Evolutionary conservation across 176 grass and related monocot genomes (phyloP).

Genomic region (Eremochloa ophiuroides): DNA sequence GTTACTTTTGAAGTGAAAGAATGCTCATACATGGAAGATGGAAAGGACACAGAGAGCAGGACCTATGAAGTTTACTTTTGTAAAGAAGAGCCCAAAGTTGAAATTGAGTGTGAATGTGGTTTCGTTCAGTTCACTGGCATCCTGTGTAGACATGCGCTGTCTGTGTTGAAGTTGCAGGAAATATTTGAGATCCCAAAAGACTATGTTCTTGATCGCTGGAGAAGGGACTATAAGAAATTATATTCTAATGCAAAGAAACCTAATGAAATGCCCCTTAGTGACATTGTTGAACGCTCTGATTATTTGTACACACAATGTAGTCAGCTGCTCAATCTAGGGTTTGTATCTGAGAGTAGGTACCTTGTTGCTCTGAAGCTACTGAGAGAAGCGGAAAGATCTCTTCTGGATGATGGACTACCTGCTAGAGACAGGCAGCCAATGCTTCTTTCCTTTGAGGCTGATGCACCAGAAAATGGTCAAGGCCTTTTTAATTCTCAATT

Average conservation of each 20-base stretch:
- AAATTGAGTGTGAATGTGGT: slow-evolving; percentile 78
- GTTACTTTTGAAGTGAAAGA: slow-evolving; percentile 87
- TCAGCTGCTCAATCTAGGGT: slow-evolving; percentile 70
- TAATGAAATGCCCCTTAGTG: slow-evolving; percentile 38
- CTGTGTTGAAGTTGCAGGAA: slow-evolving; percentile 88
- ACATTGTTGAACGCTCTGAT: slow-evolving; percentile 42
- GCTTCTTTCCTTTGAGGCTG: slow-evolving; percentile 75
- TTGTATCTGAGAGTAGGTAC: slow-evolving; percentile 81
- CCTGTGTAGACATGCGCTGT: slow-evolving; percentile 84
- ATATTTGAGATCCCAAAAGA: slow-evolving; percentile 75
- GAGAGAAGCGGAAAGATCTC: slow-evolving; percentile 66
- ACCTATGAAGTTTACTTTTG: slow-evolving; percentile 74
- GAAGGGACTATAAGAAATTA: slow-evolving; percentile 80
- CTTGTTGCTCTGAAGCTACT: slow-evolving; percentile 81
- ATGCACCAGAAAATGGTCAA: slow-evolving; percentile 64
- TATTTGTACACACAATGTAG: slow-evolving; percentile 45
- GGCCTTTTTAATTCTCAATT: slow-evolving; percentile 43
- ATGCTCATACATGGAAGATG: slow-evolving; percentile 83
- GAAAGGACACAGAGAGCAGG: slow-evolving; percentile 69
- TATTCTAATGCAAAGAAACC: slow-evolving; percentile 40
- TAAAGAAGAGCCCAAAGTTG: slow-evolving; percentile 47
- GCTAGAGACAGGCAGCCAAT: slow-evolving; percentile 56
- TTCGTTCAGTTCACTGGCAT: slow-evolving; percentile 81
- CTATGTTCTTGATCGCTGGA: slow-evolving; percentile 88
- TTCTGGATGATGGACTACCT: slow-evolving; percentile 58